Evolutionary conservation across 805 yeast genomes (phyloP).

Genomic region (Schizosaccharomyces cryophilus): DNA sequence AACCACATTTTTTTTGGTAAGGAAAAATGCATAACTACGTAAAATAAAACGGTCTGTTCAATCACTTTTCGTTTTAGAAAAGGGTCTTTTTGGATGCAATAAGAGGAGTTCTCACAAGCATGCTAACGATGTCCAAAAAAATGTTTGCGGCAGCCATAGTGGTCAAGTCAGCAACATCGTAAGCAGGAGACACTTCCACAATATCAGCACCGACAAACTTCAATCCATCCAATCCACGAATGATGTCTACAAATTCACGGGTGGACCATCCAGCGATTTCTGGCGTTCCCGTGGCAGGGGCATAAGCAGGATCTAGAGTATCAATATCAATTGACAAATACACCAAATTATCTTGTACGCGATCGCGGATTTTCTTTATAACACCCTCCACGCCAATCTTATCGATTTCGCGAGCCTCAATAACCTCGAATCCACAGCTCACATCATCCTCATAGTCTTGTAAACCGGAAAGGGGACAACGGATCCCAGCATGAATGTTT

Average conservation of each 20-base stretch:
- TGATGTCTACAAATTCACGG: constrained; percentile 14
- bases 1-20: too few species aligned
- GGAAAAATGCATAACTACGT: too few species aligned
- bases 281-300: constrained; percentile 62
- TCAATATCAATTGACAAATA: constrained; percentile 58
- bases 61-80: too few species aligned
- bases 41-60: too few species aligned
- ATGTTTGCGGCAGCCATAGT: background rate
- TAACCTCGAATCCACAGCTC: constrained; percentile 48
- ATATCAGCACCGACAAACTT: constrained; percentile 51
- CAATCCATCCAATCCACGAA: constrained; percentile 36
- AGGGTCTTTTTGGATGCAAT: background rate
- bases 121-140: background rate
- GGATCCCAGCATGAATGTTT: constrained; percentile 52
- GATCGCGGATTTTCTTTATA: constrained; percentile 24
- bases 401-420: constrained; percentile 54
- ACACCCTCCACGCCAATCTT: constrained; percentile 37
- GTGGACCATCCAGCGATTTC: constrained; percentile 54
- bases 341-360: constrained; percentile 44
- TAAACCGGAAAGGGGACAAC: constrained; percentile 30
- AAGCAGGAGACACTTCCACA: constrained; percentile 51
- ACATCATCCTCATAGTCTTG: constrained; percentile 37
- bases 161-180: constrained; percentile 11
- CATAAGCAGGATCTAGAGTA: constrained; percentile 46
- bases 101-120: background rate